Percentiles rank a stretch among this genome's conserved stretches.
Conservation (phyloP, 1,284 basidiomycete species). For the Ceratobasidium sp. region DNA sequence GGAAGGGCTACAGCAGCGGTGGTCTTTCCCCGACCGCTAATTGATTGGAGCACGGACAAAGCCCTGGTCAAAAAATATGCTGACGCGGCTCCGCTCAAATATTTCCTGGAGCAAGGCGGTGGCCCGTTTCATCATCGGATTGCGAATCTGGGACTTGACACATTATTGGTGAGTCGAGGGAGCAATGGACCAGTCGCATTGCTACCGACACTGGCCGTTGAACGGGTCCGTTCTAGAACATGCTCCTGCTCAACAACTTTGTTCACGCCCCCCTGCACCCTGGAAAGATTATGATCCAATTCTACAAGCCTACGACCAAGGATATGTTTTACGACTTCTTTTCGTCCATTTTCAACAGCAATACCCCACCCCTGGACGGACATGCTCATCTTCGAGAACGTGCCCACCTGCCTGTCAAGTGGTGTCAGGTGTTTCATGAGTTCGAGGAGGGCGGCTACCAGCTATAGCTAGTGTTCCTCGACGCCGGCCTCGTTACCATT, state of each 20-base stretch:
- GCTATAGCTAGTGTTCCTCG: conserved; percentile 95
- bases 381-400: conserved; percentile 67
- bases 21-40: conserved; percentile 89
- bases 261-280: conserved; percentile 95
- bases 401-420: conserved; percentile 67
- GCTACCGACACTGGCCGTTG: conserved; percentile 15
- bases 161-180: conserved; percentile 79
- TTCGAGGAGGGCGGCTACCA: conserved; percentile 82
- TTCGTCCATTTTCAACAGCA: conserved; percentile 54
- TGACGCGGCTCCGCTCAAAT: conserved; percentile 91
- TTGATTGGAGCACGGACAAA: conserved; percentile 79
- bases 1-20: conserved; percentile 78
- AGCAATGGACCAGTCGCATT: neutral
- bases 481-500: conserved; percentile 93
- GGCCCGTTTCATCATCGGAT: conserved; percentile 91
- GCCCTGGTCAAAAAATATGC: conserved; percentile 93
- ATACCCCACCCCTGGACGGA: neutral
- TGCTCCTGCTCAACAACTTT: conserved; percentile 98
- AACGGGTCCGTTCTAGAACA: conserved; percentile 69
- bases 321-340: conserved; percentile 69
- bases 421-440: conserved; percentile 74
- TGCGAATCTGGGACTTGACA: conserved; percentile 93
- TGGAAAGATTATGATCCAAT: conserved; percentile 98
- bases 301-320: conserved; percentile 79
- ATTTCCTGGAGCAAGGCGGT: conserved; percentile 88